phyloP scores from a whole-genome alignment of 129 eudicot genomes.

The Daucus carota region DH1_v3.0 NC_030386.2:15322001-15322500 shows the following conservation, averaged over 20 bases:
- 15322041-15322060: conserved; percentile 64
- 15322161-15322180: neutral
- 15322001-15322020: conserved; percentile 8
- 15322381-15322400: neutral
- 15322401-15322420: neutral
- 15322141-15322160: conserved; percentile 32
- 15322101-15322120: conserved; percentile 68
- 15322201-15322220: neutral
- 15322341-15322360: too few relatives aligned
- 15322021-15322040: conserved; percentile 96
- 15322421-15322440: conserved; percentile 23
- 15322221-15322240: neutral
- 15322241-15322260: neutral
- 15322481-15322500: conserved; percentile 64
- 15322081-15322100: conserved; percentile 50
- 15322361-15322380: too few relatives aligned
- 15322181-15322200: neutral
- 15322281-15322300: neutral
- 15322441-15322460: conserved; percentile 45
- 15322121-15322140: conserved; percentile 78
- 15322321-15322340: neutral
- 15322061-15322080: conserved; percentile 62
- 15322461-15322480: conserved; percentile 75
- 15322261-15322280: neutral
- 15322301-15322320: neutral